phyloP scores from a whole-genome alignment of 139 green algal species.

The Chlamydomonas urium region DNA sequence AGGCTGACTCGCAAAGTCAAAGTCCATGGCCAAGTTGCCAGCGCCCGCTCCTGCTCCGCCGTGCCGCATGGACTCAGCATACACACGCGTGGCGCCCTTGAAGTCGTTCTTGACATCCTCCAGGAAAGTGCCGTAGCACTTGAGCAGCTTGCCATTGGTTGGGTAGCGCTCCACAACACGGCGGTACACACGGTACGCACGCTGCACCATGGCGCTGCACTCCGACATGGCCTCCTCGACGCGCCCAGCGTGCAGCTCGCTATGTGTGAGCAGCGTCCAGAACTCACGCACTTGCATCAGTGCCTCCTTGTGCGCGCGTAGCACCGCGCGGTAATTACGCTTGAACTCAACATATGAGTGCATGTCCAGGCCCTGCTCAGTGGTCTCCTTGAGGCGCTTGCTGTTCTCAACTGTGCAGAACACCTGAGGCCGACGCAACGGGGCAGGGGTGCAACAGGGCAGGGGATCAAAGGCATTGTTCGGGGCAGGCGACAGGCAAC shows the following conservation, averaged over 20 bases:
- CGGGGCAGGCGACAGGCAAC: too few species aligned
- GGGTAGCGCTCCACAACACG: constrained; percentile 41
- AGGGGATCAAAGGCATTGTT: too few species aligned
- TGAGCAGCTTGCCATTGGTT: constrained; percentile 33
- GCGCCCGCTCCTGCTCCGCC: neutral
- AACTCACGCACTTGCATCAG: constrained; percentile 17
- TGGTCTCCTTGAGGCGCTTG: constrained; percentile 26
- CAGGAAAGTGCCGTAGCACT: constrained; percentile 38
- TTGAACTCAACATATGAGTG: constrained; percentile 35
- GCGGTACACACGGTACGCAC: neutral
- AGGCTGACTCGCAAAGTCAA: constrained; percentile 7
- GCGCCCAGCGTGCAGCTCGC: neutral
- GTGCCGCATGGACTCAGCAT: constrained; percentile 13
- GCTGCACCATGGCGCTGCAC: neutral
- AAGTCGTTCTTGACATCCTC: constrained; percentile 36
- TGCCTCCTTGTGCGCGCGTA: constrained; percentile 24
- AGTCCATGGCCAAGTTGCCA: neutral
- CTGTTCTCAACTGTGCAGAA: too few species aligned
- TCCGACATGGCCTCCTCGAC: constrained; percentile 11
- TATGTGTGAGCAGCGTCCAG: constrained; percentile 18
- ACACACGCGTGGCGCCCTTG: constrained; percentile 7
- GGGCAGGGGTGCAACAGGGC: too few species aligned
- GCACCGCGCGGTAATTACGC: constrained; percentile 20
- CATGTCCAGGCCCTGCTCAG: constrained; percentile 26
- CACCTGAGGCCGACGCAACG: too few species aligned